A percentile compares a stretch with the other conserved stretches of the same genome.
Conservation (phyloP, 2,329 filamentous ascomycete species). For the Verticillium klebahnii region DNA sequence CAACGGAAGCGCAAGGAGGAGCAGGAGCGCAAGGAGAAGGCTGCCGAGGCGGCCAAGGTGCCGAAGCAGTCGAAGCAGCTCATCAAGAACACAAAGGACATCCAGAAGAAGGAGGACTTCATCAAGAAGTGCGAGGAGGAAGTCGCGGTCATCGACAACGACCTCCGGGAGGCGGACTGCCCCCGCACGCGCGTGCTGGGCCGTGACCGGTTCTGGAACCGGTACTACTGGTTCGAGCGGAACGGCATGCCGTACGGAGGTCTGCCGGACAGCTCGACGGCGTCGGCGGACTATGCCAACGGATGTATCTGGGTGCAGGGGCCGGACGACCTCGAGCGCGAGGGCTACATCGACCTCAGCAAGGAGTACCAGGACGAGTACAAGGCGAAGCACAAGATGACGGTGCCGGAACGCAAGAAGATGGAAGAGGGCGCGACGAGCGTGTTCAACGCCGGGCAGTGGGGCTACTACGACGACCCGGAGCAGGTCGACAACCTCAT, state of each 20-base stretch:
- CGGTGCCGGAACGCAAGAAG: slow-evolving; percentile 78
- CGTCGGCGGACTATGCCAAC: slow-evolving; percentile 84
- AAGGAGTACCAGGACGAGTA: slow-evolving; percentile 72
- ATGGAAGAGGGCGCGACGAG: slow-evolving; percentile 80
- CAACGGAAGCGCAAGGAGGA: slow-evolving; percentile 74
- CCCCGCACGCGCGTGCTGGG: slow-evolving; percentile 85
- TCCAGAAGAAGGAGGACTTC: slow-evolving; percentile 77
- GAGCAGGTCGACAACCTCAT: slow-evolving; percentile 74
- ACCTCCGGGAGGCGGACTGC: slow-evolving; percentile 89
- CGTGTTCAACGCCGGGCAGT: slow-evolving; percentile 72
- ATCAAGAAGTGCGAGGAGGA: slow-evolving; percentile 81
- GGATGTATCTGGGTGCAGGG: slow-evolving; percentile 96
- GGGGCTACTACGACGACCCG: slow-evolving; percentile 86
- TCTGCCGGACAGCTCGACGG: slow-evolving; percentile 82
- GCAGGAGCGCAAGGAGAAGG: slow-evolving; percentile 52
- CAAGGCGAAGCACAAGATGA: slow-evolving; percentile 71
- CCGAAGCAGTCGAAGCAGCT: slow-evolving; percentile 85
- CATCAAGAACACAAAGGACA: slow-evolving; percentile 80
- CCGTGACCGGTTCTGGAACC: slow-evolving; percentile 95
- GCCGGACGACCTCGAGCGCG: slow-evolving; percentile 80
- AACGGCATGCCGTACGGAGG: slow-evolving; percentile 97
- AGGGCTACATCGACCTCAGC: slow-evolving; percentile 78
- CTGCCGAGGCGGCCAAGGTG: slow-evolving; percentile 58
- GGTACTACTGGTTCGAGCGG: slow-evolving; percentile 98
- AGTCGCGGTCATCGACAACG: slow-evolving; percentile 81